A percentile compares a stretch with the other conserved stretches of the same genome.
Evolutionary conservation across 805 yeast species (phyloP).

Genomic region (Hanseniaspora hatyaiensis): DNA sequence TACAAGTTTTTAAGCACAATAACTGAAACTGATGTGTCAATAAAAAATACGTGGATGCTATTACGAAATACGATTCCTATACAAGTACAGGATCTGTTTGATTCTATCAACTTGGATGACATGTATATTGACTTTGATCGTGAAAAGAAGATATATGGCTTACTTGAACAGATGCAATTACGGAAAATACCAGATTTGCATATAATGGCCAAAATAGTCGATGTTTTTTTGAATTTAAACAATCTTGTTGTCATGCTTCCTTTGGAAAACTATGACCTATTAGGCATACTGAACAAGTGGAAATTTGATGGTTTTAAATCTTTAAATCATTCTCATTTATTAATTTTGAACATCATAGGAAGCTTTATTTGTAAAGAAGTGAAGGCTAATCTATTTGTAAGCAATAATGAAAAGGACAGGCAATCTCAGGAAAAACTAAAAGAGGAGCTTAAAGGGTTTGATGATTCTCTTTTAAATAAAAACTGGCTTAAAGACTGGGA

Average conservation of each 20-base stretch:
- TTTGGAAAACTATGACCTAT: constrained; percentile 9
- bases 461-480: not conserved
- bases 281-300: constrained; percentile 16
- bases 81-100: not conserved
- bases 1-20: not conserved
- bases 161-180: constrained; percentile 3
- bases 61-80: not conserved
- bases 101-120: constrained; percentile 4
- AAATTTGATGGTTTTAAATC: constrained; percentile 12
- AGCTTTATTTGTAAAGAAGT: constrained; percentile 11
- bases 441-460: constrained; percentile 2
- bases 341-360: constrained; percentile 1
- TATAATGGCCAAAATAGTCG: constrained; percentile 7
- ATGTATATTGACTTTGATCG: not conserved
- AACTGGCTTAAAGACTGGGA: constrained; percentile 16
- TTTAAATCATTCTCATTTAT: constrained; percentile 14
- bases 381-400: not conserved
- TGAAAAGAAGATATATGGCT: not conserved
- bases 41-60: not conserved
- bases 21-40: not conserved
- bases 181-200: not conserved
- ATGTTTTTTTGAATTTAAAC: not conserved
- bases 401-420: not conserved
- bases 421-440: not conserved
- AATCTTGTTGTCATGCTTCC: constrained; percentile 8